Conservation (phyloP, 768 basidiomycete species). For the Sistotremastrum niveocremeum region DNA sequence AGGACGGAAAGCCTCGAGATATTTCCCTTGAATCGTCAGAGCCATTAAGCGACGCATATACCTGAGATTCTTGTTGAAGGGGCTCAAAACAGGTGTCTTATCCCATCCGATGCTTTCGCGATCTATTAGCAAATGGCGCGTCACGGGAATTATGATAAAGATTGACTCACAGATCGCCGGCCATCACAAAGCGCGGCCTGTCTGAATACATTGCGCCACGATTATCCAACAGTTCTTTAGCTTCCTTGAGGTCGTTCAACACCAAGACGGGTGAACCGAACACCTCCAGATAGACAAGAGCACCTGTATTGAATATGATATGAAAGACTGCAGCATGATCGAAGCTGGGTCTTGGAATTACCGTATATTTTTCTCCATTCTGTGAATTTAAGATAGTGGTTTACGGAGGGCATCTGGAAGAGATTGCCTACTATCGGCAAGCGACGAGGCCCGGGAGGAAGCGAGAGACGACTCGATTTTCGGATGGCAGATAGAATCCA, state of each 20-base stretch:
- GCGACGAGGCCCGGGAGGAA: constrained; percentile 10
- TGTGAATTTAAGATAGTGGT: constrained; percentile 5
- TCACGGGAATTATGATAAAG: too few relatives aligned
- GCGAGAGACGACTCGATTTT: not conserved
- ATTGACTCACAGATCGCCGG: constrained; percentile 7
- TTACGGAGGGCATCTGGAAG: constrained; percentile 6
- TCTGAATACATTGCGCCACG: constrained; percentile 14
- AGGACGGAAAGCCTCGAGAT: too few relatives aligned
- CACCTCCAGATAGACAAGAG: constrained; percentile 7
- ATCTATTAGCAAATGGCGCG: too few relatives aligned
- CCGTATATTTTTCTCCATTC: constrained; percentile 8
- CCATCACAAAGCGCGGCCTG: constrained; percentile 11
- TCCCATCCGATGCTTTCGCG: too few relatives aligned
- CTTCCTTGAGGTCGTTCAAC: constrained; percentile 14
- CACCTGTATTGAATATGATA: constrained; percentile 5
- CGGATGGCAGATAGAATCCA: not conserved
- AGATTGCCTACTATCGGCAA: constrained; percentile 9
- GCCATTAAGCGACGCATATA: too few relatives aligned
- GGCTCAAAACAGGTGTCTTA: too few relatives aligned
- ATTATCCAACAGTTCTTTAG: constrained; percentile 17
- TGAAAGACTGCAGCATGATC: not conserved
- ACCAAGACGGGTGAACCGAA: constrained; percentile 13
- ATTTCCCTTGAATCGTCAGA: too few relatives aligned
- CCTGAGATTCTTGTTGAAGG: too few relatives aligned
- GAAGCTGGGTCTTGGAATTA: not conserved